These are phyloP conservation scores for Suillus brevipes DNA, from an alignment of 768 basidiomycete species.

Conservation along the genomic window DNA sequence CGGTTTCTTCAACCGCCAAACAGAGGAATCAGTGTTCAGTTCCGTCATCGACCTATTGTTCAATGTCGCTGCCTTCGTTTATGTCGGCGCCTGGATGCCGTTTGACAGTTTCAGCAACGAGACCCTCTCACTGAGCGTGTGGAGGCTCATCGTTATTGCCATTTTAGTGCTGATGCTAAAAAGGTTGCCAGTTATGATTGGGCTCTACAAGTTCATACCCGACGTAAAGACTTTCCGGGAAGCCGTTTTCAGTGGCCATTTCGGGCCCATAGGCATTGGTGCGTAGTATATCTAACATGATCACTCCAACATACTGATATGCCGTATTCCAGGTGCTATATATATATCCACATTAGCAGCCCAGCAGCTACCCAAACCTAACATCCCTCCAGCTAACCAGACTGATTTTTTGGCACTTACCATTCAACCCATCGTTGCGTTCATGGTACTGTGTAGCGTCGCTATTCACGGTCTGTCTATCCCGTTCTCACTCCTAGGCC, in stretches of 20 bases:
- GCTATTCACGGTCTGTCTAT: slow-evolving; percentile 89
- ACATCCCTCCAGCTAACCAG: slow-evolving; percentile 52
- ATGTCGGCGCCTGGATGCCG: slow-evolving; percentile 97
- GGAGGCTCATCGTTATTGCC: slow-evolving; percentile 83
- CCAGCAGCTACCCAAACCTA: slow-evolving; percentile 51
- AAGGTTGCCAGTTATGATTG: slow-evolving; percentile 81
- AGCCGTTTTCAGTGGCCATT: slow-evolving; percentile 93
- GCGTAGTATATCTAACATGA: slow-evolving; percentile 20
- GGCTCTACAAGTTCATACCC: slow-evolving; percentile 89
- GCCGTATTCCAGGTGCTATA: slow-evolving; percentile 61
- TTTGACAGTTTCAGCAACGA: slow-evolving; percentile 75
- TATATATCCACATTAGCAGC: slow-evolving; percentile 89
- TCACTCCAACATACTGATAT: neutral
- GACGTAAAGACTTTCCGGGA: slow-evolving; percentile 95
- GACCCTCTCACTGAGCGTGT: slow-evolving; percentile 68
- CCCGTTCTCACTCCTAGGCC: slow-evolving; percentile 89
- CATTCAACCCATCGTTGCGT: slow-evolving; percentile 92
- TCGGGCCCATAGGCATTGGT: slow-evolving; percentile 86
- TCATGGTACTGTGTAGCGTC: slow-evolving; percentile 92
- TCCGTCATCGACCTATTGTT: slow-evolving; percentile 95
- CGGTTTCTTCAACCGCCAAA: slow-evolving; percentile 89
- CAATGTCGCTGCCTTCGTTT: slow-evolving; percentile 94
- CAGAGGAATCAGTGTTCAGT: slow-evolving; percentile 92
- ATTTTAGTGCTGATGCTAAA: slow-evolving; percentile 81
- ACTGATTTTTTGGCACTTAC: slow-evolving; percentile 64